Evolutionary conservation across 2,329 filamentous ascomycete genomes (phyloP).

Genomic region (Fusarium albosuccineum): DNA sequence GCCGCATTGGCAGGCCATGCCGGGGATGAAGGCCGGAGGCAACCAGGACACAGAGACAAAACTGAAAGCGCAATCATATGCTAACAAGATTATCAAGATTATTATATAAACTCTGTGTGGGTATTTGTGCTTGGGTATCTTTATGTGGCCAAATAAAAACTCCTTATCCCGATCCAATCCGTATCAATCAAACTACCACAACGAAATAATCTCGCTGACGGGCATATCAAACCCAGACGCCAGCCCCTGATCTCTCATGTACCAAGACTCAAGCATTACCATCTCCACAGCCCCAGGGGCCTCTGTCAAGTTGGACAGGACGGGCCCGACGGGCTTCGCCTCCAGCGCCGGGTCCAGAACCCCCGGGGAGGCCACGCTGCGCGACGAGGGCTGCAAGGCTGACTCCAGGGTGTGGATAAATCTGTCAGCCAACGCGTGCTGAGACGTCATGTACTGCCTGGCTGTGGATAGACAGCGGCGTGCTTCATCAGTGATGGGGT

Average conservation of each 20-base stretch:
- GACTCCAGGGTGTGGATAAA: slow-evolving; percentile 37
- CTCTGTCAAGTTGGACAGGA: slow-evolving; percentile 23
- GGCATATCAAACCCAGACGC: slow-evolving; percentile 22
- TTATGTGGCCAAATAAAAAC: slow-evolving; percentile 18
- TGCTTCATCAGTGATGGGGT: slow-evolving; percentile 35
- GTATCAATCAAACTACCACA: slow-evolving; percentile 35
- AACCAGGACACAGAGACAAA: neutral
- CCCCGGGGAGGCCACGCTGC: slow-evolving; percentile 21
- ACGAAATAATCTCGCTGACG: slow-evolving; percentile 35
- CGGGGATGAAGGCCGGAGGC: slow-evolving; percentile 3
- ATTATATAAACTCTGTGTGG: slow-evolving; percentile 5
- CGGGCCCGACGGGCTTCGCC: slow-evolving; percentile 15
- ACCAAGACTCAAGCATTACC: slow-evolving; percentile 42
- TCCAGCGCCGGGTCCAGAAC: slow-evolving; percentile 41
- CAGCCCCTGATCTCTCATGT: slow-evolving; percentile 28
- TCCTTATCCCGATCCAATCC: neutral
- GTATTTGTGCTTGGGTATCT: slow-evolving; percentile 34
- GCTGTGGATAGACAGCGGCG: slow-evolving; percentile 40
- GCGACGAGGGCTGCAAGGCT: slow-evolving; percentile 32
- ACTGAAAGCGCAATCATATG: neutral
- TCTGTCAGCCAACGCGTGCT: slow-evolving; percentile 28
- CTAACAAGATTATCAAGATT: neutral
- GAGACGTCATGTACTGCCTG: slow-evolving; percentile 32
- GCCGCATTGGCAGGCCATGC: slow-evolving; percentile 1
- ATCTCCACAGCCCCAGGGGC: slow-evolving; percentile 31